Base-by-base conservation (phyloP, 306 rosid genomes). In the Quercus robur region DNA sequence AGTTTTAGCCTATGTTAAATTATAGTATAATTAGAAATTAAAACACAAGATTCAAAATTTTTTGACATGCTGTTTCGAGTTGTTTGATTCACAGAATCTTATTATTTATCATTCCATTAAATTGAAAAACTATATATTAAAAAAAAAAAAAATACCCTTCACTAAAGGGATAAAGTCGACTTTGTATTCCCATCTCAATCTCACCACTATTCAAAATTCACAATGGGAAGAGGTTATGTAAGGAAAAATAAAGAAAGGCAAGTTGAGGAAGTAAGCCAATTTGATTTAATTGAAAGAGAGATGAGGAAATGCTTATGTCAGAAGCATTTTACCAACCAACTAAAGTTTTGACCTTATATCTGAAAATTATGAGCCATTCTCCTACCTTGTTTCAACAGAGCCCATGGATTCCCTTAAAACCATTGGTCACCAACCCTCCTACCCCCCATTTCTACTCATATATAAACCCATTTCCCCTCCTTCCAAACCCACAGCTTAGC, bases 351-450 rank as follows among this genome's bases (percentile, higher is more conserved):
- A 75, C 74, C 68, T 66, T 71, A 31, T 14, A 3, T 71, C 15
- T 21, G 13, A 25, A 15, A 11, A 9, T 8, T 12, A 21, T 12
- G 14, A n/a, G 13, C 11, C 44, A 49, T 49, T 49, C 12, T 76
- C 84, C 87, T 84, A 84, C 75, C 80, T 68, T 64, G 85, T 54
- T 78, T 81, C 51, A 19, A 51, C 14, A 14, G 25, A 67, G 86
- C 86, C 84, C 87, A 77, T 26, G 64, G 58, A 78, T 59, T 84
- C 31, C 33, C 73, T 44, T 11, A 55, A 87, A 78, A 81, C 87
- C 84, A 81, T 78, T 73, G 73, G 77, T 67, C 73, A 49, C 76
- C 87, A 76, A 67, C 80, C 63, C 21, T 23, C 73, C 68, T 12
- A 18, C 26, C 73, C 44, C 52, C 23, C 35, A 73, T 6, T 10